Conservation (phyloP, 106 monocot genomes). For the Allium cepa region DNA sequence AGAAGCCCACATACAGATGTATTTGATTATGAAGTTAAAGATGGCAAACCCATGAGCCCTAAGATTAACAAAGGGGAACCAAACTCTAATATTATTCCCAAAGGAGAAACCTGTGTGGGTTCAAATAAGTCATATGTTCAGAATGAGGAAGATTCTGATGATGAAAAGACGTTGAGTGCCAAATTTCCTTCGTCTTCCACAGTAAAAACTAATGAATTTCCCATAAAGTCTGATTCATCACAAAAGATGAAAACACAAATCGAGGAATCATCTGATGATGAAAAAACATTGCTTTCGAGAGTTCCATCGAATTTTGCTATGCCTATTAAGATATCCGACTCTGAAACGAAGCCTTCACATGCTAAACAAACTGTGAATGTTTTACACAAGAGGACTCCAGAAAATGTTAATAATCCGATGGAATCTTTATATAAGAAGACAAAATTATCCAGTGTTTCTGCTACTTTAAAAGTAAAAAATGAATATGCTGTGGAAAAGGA, state of each 20-base stretch:
- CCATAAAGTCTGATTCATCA: neutral
- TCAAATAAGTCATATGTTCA: neutral
- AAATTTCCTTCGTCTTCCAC: constrained; percentile 19
- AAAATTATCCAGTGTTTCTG: constrained; percentile 31
- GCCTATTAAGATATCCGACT: constrained; percentile 22
- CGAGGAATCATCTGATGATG: constrained; percentile 32
- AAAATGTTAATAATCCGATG: constrained; percentile 5
- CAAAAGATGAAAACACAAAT: constrained; percentile 6
- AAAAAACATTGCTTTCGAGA: constrained; percentile 39
- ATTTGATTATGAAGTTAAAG: constrained; percentile 19
- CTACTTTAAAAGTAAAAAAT: constrained; percentile 27
- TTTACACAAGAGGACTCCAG: constrained; percentile 39
- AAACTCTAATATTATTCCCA: neutral
- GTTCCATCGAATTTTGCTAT: constrained; percentile 26
- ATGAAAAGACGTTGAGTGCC: constrained; percentile 22
- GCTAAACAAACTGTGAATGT: constrained; percentile 29
- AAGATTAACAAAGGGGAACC: neutral
- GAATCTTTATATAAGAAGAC: constrained; percentile 36
- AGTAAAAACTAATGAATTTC: neutral
- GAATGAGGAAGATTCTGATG: constrained; percentile 23
- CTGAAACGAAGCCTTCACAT: constrained; percentile 32
- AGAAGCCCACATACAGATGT: neutral
- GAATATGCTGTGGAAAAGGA: constrained; percentile 34
- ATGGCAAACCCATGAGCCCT: constrained; percentile 14
- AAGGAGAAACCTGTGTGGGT: neutral